A percentile compares a stretch with the other conserved stretches of the same genome.
phyloP scores from a whole-genome alignment of 1,284 basidiomycete genomes.

The Sutorius eximius region DNA sequence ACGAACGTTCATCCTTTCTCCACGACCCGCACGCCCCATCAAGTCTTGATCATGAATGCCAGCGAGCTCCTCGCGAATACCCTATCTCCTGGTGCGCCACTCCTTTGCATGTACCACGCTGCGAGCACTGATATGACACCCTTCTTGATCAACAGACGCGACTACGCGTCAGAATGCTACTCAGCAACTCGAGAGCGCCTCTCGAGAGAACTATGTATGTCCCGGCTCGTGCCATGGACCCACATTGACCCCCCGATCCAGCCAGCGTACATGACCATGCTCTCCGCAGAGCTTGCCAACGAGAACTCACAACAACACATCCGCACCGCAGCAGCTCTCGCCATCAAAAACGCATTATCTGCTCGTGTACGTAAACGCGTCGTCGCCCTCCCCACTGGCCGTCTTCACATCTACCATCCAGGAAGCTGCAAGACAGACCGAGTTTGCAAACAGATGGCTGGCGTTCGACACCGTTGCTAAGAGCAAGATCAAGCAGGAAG shows the following conservation, averaged over 20 bases:
- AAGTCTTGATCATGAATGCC: constrained; percentile 73
- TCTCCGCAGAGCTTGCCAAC: constrained; percentile 79
- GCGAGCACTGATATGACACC: constrained; percentile 12
- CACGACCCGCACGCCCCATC: constrained; percentile 26
- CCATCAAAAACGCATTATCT: constrained; percentile 93
- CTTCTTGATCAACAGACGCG: constrained; percentile 55
- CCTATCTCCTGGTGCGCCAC: constrained; percentile 77
- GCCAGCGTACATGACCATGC: constrained; percentile 88
- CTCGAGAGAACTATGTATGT: constrained; percentile 83
- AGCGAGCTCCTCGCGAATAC: constrained; percentile 87
- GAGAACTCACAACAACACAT: constrained; percentile 74
- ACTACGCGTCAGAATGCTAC: constrained; percentile 87
- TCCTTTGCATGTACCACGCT: constrained; percentile 27
- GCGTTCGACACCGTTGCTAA: constrained; percentile 68
- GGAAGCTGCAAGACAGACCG: constrained; percentile 78
- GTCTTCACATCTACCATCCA: constrained; percentile 35
- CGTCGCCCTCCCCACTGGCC: constrained; percentile 2
- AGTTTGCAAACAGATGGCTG: constrained; percentile 82
- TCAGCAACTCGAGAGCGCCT: constrained; percentile 81
- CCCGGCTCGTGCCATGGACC: constrained; percentile 15
- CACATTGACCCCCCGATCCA: constrained; percentile 39
- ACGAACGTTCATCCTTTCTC: constrained; percentile 15
- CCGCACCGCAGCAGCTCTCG: constrained; percentile 92
- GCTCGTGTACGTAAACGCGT: constrained; percentile 70
- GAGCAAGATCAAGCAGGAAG: constrained; percentile 85